Base-by-base conservation (phyloP, 2,329 filamentous ascomycete genomes). In the Macrophomina phaseolina region DNA sequence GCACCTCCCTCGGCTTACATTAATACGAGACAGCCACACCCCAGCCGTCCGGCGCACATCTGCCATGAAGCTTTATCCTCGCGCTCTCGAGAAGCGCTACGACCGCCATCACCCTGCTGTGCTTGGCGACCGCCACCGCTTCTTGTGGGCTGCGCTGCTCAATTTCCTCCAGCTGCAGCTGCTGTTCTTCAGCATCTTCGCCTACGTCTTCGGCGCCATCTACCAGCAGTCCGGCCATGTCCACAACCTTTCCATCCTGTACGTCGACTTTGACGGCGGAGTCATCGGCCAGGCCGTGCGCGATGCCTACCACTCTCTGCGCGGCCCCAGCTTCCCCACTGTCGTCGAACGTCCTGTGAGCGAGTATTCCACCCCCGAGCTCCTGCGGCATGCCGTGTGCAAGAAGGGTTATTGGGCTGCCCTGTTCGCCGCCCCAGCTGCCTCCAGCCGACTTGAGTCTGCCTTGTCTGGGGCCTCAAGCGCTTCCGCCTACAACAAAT, bases 261-360 rank as follows among this genome's bases (percentile, higher is more conserved):
- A 70, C 16, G 73, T 76, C 11, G 71, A 77, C 67, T 76, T 75
- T 38, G 75, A 76, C 62, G 69, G 69, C 8, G 72, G 72, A 18
- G 67, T 69, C 6, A 66, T 75, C 38, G 72, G 72, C 12, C 30
- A 69, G 42, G 64, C 73, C 14, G 56, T 75, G 68, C 38, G 69
- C 3, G 67, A 64, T 8, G 74, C 73, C 48, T 75, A 75, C 66
- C 32, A 67, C 28, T 61, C 67, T 45, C 68, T 75, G 38, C 56
- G 70, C 66, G 70, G 69, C 14, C 61, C 67, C 3, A 42, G 46
- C n/a, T 75, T 73, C 64, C 70, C 73, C 56, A 71, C 71, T 3
- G 38, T 73, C 5, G 45, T 68, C 38, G 68, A 74, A 16, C 73
- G 60, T 67, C 68, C 69, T n/a, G 68, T 68, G 4, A 67, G 70